phyloP scores from a whole-genome alignment of 2,329 filamentous ascomycete genomes.

The Epichloe gansuensis region DNA sequence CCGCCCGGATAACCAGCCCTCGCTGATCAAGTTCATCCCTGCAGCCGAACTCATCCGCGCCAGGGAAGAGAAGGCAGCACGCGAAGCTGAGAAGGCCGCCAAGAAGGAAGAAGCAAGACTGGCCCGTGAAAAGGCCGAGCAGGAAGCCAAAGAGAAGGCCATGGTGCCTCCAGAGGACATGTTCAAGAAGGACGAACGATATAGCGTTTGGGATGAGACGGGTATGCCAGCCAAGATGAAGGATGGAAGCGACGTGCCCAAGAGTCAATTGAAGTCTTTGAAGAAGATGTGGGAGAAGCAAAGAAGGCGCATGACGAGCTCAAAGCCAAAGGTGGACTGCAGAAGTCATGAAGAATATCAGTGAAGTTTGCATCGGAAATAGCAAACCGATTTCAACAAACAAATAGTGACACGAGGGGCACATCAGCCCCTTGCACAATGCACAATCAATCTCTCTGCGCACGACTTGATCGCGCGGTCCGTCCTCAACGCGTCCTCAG shows the following conservation, averaged over 20 bases:
- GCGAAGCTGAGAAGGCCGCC: slow-evolving; percentile 46
- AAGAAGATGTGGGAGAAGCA: slow-evolving; percentile 85
- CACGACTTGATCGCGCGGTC: not conserved
- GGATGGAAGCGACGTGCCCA: slow-evolving; percentile 68
- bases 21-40: slow-evolving; percentile 58
- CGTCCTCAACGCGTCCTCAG: too few species aligned
- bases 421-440: too few species aligned
- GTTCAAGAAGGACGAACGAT: slow-evolving; percentile 47
- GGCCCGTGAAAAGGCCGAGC: slow-evolving; percentile 37
- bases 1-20: slow-evolving; percentile 50
- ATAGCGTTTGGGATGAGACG: slow-evolving; percentile 69
- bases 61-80: slow-evolving; percentile 45
- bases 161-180: slow-evolving; percentile 42
- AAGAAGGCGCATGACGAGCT: slow-evolving; percentile 63
- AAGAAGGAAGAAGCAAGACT: slow-evolving; percentile 44
- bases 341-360: not conserved
- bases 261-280: slow-evolving; percentile 69
- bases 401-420: too few species aligned
- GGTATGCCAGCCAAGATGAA: slow-evolving; percentile 68
- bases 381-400: too few species aligned
- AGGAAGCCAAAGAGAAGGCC: slow-evolving; percentile 45
- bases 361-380: too few species aligned
- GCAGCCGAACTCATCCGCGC: slow-evolving; percentile 44
- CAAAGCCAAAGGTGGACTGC: slow-evolving; percentile 9
- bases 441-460: too few species aligned